Percentiles rank a stretch among this genome's conserved stretches.
Conservation (phyloP, 2,329 filamentous ascomycete species). For the Arthroderma sp. region DNA sequence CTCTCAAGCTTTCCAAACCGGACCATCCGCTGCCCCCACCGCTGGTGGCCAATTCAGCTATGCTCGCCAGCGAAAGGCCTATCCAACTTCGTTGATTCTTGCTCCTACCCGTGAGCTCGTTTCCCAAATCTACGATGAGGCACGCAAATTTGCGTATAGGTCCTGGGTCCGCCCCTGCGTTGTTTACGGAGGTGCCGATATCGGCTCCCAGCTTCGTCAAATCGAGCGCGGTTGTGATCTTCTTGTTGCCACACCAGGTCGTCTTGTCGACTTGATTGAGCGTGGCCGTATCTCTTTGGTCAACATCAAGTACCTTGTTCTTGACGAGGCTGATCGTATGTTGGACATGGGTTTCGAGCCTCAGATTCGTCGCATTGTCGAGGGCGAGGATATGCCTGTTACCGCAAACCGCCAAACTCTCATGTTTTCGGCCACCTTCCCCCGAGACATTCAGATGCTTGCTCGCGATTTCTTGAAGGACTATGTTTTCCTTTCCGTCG, state of each 20-base stretch:
- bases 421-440: slow-evolving; percentile 99
- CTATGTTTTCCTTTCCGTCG: slow-evolving; percentile 97
- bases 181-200: slow-evolving; percentile 97
- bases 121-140: slow-evolving; percentile 94
- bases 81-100: slow-evolving; percentile 88
- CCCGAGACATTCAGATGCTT: slow-evolving; percentile 97
- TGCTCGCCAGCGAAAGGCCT: slow-evolving; percentile 92
- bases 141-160: slow-evolving; percentile 96
- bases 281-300: slow-evolving; percentile 92
- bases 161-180: slow-evolving; percentile 98
- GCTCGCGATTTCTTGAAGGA: slow-evolving; percentile 98
- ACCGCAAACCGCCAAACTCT: slow-evolving; percentile 83
- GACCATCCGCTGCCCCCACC: slow-evolving; percentile 58
- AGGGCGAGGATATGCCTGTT: slow-evolving; percentile 92
- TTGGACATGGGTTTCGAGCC: slow-evolving; percentile 99
- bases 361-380: slow-evolving; percentile 95
- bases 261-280: slow-evolving; percentile 95
- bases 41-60: slow-evolving; percentile 52
- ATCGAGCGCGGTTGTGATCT: slow-evolving; percentile 97
- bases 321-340: slow-evolving; percentile 99
- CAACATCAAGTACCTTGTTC: slow-evolving; percentile 98
- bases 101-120: slow-evolving; percentile 97
- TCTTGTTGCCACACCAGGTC: slow-evolving; percentile 89
- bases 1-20: slow-evolving; percentile 88
- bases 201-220: slow-evolving; percentile 92